These are phyloP conservation scores for Berberis vulgaris DNA, from an alignment of 164 flowering plant species.

Conservation along the genomic window DNA sequence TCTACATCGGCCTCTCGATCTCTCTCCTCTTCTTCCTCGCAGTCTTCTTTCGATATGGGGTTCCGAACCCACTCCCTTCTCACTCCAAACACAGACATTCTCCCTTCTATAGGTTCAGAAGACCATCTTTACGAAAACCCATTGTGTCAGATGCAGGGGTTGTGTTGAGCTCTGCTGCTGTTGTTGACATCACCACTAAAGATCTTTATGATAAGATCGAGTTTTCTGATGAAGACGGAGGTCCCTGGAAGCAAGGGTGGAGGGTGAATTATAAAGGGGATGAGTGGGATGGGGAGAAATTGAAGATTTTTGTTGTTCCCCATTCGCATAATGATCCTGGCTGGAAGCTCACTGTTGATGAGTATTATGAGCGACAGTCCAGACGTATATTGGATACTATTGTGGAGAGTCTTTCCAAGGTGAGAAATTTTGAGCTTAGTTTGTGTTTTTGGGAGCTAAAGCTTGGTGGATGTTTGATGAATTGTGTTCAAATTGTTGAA, in stretches of 20 bases:
- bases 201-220: conserved; percentile 80
- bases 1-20: conserved; percentile 58
- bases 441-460: too few relatives aligned
- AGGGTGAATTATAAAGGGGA: conserved; percentile 56
- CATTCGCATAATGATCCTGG: conserved; percentile 99
- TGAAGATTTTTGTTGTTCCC: conserved; percentile 96
- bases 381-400: conserved; percentile 82
- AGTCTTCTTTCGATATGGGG: conserved; percentile 43
- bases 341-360: conserved; percentile 95
- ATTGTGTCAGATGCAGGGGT: neutral
- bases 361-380: conserved; percentile 77
- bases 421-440: conserved; percentile 6
- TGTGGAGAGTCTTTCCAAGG: conserved; percentile 81
- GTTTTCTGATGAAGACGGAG: conserved; percentile 77
- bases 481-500: too few relatives aligned
- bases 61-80: conserved; percentile 45
- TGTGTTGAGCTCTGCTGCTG: conserved; percentile 23
- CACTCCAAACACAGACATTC: conserved; percentile 17
- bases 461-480: too few relatives aligned
- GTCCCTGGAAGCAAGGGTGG: conserved; percentile 99
- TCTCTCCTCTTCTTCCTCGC: conserved; percentile 59
- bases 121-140: conserved; percentile 19
- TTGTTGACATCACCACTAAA: conserved; percentile 83
- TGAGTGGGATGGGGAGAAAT: conserved; percentile 85
- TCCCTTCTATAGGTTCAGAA: conserved; percentile 10